Evolutionary conservation across 1,284 basidiomycete species (phyloP), one percentile per base, ranked within the genome.

Genomic region (Melampsora medusae): DNA sequence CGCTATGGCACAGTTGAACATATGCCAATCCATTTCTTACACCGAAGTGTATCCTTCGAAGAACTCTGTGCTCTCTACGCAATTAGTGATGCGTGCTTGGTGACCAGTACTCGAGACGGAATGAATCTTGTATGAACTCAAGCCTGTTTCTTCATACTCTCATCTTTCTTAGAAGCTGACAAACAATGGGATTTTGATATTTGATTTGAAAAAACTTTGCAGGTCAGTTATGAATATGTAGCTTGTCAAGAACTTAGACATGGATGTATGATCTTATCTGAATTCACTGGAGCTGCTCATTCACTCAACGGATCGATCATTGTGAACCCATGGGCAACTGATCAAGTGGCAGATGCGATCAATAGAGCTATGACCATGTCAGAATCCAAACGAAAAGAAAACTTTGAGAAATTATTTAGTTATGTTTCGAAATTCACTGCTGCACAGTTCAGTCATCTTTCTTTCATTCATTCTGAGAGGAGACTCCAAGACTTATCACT

Each of bases 151-250:
- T 2, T 50, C 6, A 3, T 17, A 9, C 33, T 42, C 22, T 60
- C 68, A 78, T 28, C 28, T 16, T 53, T 61, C 16, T 25, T 25
- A 5, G 17, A 17, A 25, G 69, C 59, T n/a, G 50, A 4, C 49
- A 38, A 66, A 42, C 69, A 50, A 28, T 46, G 67, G 17, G 48
- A 1, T 42, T 42, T 42, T 4, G 1, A 7, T 42, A 4, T 42
- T 42, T 12, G 38, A 12, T 31, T n/a, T 49, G 2, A 6, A 42
- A 42, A 6, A 42, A 5, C 1, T 9, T 42, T 42, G 67, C 79
- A 95, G 93, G 93, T 98, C n/a, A 97, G 95, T 12, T 99, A 99
- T 85, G 97, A 99, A 84, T 99, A 99, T 84, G 91, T 98, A 81
- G 94, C 96, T 0, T 95, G 93, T 81, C 97, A 99, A 82, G 89